Conservation (phyloP, 495 filamentous ascomycete species). For the Neurospora pannonica region DNA sequence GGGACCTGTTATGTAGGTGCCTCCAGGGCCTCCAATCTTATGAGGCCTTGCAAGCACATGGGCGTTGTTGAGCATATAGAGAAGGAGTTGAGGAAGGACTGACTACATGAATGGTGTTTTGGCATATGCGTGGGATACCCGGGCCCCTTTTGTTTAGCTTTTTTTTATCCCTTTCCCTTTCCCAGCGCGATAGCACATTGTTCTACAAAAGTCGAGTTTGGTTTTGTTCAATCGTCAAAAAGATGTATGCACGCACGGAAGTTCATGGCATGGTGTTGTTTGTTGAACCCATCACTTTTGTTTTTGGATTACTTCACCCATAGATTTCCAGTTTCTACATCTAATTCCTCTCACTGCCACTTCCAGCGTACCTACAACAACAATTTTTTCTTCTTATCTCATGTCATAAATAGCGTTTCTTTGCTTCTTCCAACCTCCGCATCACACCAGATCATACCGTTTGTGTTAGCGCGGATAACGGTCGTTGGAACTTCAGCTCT, state of each 20-base stretch:
- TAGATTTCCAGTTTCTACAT: not conserved
- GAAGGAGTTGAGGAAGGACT: not conserved
- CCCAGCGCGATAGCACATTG: not conserved
- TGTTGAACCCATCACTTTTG: too few relatives aligned
- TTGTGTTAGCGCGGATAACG: not conserved
- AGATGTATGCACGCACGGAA: not conserved
- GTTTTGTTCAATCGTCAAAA: not conserved
- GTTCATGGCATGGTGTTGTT: too few relatives aligned
- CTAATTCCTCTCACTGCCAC: not conserved
- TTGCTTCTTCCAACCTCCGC: not conserved
- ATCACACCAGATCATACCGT: not conserved
- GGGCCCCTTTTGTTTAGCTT: not conserved
- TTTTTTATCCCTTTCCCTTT: not conserved
- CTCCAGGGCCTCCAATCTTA: not conserved
- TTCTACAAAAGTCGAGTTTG: not conserved
- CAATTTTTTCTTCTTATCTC: not conserved
- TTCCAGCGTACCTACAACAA: not conserved
- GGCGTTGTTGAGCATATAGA: not conserved
- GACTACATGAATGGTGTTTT: not conserved
- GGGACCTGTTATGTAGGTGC: constrained; percentile 22
- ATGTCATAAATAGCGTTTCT: not conserved
- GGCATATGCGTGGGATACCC: not conserved
- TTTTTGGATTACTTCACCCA: too few relatives aligned
- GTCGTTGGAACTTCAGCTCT: not conserved
- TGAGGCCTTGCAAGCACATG: not conserved